A percentile compares a stretch with the other conserved stretches of the same genome.
These are phyloP conservation scores for Barbarea vulgaris DNA, from an alignment of 345 rosid genomes.

Conservation along the genomic window DNA sequence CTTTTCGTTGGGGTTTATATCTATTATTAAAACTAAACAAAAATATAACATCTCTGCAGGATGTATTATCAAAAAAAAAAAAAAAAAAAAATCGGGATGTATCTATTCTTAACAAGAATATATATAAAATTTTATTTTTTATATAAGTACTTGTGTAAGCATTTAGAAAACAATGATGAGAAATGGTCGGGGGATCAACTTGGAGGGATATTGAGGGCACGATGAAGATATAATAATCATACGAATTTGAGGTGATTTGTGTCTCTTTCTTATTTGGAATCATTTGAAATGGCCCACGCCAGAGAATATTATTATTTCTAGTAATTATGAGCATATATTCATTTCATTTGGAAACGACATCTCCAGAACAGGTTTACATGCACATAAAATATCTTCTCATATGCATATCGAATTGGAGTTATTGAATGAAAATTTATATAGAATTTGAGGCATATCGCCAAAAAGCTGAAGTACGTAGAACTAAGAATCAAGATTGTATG, in stretches of 20 bases:
- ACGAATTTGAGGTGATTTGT: constrained; percentile 49
- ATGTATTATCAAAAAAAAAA: too few relatives aligned
- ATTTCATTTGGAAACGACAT: constrained; percentile 30
- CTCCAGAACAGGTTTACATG: constrained; percentile 17
- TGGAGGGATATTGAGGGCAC: constrained; percentile 49
- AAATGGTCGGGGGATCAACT: constrained; percentile 44
- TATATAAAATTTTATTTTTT: background rate
- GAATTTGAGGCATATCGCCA: background rate
- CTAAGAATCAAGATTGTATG: background rate
- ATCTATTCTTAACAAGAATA: background rate
- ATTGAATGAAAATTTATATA: background rate
- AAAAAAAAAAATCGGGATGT: background rate
- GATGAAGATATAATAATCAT: constrained; percentile 35
- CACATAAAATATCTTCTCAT: constrained; percentile 4
- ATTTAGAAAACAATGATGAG: constrained; percentile 35
- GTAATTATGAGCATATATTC: constrained; percentile 38
- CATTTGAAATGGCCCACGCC: constrained; percentile 64
- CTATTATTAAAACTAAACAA: background rate
- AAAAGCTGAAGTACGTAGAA: constrained; percentile 1
- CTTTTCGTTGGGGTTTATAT: background rate
- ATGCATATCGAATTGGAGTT: background rate
- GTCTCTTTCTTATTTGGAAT: constrained; percentile 61
- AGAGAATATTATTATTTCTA: constrained; percentile 63
- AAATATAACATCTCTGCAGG: too few relatives aligned
- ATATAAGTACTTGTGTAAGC: constrained; percentile 9